phyloP scores from a whole-genome alignment of 805 yeast genomes.

The Teunomyces funiuensis region DNA sequence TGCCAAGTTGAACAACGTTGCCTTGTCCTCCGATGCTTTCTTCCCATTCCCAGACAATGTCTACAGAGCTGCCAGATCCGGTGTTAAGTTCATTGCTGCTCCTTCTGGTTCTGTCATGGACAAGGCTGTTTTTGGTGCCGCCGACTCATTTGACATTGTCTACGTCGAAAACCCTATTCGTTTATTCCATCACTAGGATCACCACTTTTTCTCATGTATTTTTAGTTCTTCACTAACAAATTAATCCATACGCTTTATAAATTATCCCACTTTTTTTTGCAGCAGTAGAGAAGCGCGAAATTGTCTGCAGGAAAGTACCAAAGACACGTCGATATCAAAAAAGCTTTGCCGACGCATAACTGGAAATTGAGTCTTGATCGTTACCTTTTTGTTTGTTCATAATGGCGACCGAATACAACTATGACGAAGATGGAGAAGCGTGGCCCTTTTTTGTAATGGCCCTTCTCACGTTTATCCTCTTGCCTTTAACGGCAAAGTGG shows the following conservation, averaged over 20 bases:
- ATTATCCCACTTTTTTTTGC: not conserved
- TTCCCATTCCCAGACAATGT: constrained; percentile 99
- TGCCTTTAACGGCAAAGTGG: constrained; percentile 58
- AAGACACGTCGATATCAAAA: constrained; percentile 5
- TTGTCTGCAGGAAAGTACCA: too few relatives aligned
- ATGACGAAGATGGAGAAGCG: constrained; percentile 86
- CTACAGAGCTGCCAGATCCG: constrained; percentile 94
- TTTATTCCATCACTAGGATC: constrained; percentile 85
- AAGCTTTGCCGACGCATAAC: constrained; percentile 3
- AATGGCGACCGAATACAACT: constrained; percentile 59
- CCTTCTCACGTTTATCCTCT: constrained; percentile 59
- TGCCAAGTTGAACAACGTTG: constrained; percentile 74
- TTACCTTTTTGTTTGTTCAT: constrained; percentile 1
- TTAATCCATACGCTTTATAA: not conserved
- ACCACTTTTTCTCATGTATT: constrained; percentile 8
- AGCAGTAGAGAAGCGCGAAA: too few relatives aligned
- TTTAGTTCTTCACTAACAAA: constrained; percentile 9
- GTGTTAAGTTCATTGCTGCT: constrained; percentile 95
- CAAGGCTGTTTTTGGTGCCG: constrained; percentile 92
- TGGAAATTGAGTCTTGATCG: not conserved
- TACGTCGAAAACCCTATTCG: constrained; percentile 97
- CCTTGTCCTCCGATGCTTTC: constrained; percentile 96
- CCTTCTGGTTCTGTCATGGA: constrained; percentile 98
- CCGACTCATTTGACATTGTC: constrained; percentile 85
- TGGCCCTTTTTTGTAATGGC: constrained; percentile 92